These are phyloP conservation scores for Aspergillus fijiensis DNA, from an alignment of 2,329 filamentous ascomycete genomes.

Conservation along the genomic window DNA sequence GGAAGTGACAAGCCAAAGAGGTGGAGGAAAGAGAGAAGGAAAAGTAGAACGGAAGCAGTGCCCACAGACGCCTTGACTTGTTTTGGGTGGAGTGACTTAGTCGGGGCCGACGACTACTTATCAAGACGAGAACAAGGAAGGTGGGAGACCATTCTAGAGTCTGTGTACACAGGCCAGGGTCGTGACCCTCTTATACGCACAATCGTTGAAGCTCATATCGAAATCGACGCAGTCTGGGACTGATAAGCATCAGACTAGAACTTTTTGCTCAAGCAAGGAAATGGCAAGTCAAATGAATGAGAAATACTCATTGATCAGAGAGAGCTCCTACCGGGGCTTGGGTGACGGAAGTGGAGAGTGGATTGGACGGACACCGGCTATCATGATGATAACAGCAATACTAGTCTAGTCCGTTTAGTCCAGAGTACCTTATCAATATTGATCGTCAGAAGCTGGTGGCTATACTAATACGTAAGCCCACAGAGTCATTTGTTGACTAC, in stretches of 20 bases:
- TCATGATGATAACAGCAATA: neutral
- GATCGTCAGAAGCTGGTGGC: too few species aligned
- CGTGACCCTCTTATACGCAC: neutral
- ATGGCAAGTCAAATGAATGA: neutral
- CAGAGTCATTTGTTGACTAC: too few species aligned
- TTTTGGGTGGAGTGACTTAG: neutral
- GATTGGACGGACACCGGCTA: neutral
- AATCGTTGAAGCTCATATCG: neutral
- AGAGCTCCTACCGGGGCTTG: constrained; percentile 8
- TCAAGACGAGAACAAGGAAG: neutral
- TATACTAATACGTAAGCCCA: too few species aligned
- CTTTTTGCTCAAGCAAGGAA: constrained; percentile 3
- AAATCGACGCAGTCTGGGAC: neutral
- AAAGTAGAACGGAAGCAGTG: neutral
- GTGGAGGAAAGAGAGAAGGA: neutral
- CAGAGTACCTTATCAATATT: too few species aligned
- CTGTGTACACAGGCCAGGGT: neutral
- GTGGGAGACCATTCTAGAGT: neutral
- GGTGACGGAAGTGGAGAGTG: constrained; percentile 1
- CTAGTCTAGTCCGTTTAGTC: too few species aligned
- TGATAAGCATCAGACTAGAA: neutral
- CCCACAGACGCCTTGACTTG: neutral
- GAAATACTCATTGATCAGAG: neutral
- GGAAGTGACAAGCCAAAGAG: neutral
- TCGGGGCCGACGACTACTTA: neutral